Evolutionary conservation across 2,329 filamentous ascomycete species (phyloP).

Genomic region (Ustilaginoidea virens): DNA sequence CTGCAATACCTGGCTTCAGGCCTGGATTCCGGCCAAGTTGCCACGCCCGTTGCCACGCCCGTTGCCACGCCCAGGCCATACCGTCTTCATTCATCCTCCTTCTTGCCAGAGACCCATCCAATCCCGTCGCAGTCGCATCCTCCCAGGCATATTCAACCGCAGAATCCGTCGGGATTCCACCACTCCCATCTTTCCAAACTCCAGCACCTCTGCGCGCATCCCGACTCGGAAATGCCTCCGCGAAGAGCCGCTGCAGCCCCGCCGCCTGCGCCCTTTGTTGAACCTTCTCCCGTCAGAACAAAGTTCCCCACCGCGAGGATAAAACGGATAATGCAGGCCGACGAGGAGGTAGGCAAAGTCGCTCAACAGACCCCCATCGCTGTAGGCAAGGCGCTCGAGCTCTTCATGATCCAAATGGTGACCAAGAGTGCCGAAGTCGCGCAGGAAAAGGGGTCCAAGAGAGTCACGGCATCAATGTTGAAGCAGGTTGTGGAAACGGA

Average conservation of each 20-base stretch:
- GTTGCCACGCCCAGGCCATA: too few species aligned
- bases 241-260: constrained; percentile 13
- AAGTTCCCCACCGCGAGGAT: constrained; percentile 96
- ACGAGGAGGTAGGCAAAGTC: constrained; percentile 96
- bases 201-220: constrained; percentile 2
- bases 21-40: too few species aligned
- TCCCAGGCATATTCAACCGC: constrained; percentile 1
- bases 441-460: constrained; percentile 67
- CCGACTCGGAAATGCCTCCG: constrained; percentile 18
- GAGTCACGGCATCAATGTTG: constrained; percentile 78
- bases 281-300: constrained; percentile 65
- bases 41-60: too few species aligned
- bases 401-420: constrained; percentile 95
- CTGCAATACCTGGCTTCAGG: too few species aligned
- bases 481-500: constrained; percentile 81
- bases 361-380: constrained; percentile 94
- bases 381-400: constrained; percentile 85
- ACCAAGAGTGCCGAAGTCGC: constrained; percentile 78
- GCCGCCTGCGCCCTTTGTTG: constrained; percentile 27
- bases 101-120: background rate
- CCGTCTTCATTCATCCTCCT: background rate
- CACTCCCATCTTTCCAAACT: constrained; percentile 1
- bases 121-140: background rate
- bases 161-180: constrained; percentile 2
- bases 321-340: constrained; percentile 98